Percentiles rank a stretch among this genome's conserved stretches.
Evolutionary conservation across 768 basidiomycete species (phyloP).

Genomic region (Wakefieldia striispora): DNA sequence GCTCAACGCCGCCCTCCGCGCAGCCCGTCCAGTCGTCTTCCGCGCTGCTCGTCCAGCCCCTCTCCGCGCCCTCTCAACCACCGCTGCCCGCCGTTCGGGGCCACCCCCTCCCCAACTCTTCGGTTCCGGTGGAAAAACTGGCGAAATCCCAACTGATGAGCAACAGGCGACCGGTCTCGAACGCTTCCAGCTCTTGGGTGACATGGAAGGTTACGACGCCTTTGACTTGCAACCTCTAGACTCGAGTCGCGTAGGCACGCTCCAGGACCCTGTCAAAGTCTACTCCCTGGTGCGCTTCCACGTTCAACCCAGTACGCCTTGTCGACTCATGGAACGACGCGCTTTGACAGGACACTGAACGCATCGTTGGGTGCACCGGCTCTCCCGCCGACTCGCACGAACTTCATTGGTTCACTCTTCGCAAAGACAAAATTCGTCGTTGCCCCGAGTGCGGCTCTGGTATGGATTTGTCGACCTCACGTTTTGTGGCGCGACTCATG

Average conservation of each 20-base stretch:
- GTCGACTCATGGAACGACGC: constrained; percentile 1
- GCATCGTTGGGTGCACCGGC: constrained; percentile 93
- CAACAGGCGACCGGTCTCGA: constrained; percentile 96
- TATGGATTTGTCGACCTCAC: constrained; percentile 36
- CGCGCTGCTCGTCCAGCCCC: constrained; percentile 23
- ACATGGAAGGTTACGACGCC: constrained; percentile 82
- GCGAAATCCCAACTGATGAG: constrained; percentile 78
- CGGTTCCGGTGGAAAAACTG: constrained; percentile 69
- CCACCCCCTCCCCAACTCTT: constrained; percentile 63
- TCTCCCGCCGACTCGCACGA: constrained; percentile 95
- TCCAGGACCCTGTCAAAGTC: constrained; percentile 83
- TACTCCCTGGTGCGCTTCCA: constrained; percentile 69
- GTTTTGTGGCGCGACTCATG: constrained; percentile 3
- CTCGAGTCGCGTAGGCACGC: constrained; percentile 82
- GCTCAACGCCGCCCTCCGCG: constrained; percentile 28
- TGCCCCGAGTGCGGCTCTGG: constrained; percentile 95
- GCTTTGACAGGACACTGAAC: constrained; percentile 61
- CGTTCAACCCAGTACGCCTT: neutral
- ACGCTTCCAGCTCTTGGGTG: constrained; percentile 88
- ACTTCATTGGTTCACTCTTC: constrained; percentile 77
- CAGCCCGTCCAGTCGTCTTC: constrained; percentile 25
- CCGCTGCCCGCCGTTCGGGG: constrained; percentile 53
- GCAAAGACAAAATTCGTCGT: constrained; percentile 65
- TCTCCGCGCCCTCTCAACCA: constrained; percentile 59
- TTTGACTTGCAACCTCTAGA: constrained; percentile 89